Evolutionary conservation across 768 basidiomycete genomes (phyloP), one percentile per base, ranked within the genome.

Genomic region (Stropharia rugosoannulata): DNA sequence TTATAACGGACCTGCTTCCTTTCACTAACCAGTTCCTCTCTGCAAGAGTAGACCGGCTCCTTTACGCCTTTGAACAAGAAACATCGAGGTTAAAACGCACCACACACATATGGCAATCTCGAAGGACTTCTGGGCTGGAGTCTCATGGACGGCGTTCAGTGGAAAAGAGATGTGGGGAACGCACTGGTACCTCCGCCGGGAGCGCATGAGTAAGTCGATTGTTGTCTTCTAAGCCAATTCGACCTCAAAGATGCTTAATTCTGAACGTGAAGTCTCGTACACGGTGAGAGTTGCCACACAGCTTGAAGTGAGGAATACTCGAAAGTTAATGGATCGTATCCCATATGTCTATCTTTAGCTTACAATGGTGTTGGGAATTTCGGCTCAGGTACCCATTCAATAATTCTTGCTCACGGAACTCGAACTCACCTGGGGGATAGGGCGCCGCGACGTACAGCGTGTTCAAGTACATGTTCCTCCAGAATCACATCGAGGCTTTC

Each of bases 401-500:
- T 3, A 16, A 10, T 10, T 10, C 9, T 10, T 32, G 29, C 9
- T 32, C 29, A 32, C 1, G 29, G 29, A 32, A 7, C 9, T 32
- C 18, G 12, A 5, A 22, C 10, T 18, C 8, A 18, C 10, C 18
- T 36, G 9, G 5, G 9, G 29, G 18, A 37, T 40, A 66, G 66
- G 69, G 68, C 51, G 65, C 68, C 6, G 73, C 73, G 3, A 72
- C 71, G 15, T 75, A 70, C 56, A 70, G 71, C 36, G 62, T 74
- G 46, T 64, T 66, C 55, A 75, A 75, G 58, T 74, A 75, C 60
- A 60, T 67, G 52, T 59, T 58, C 43, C 68, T 67, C 11, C 66
- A 68, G 46, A 55, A 51, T 22, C 63, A 72, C 59, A 69, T 74
- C 58, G 56, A 67, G 19, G 49, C 53, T 1, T 52, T 58, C 44